A percentile compares a stretch with the other conserved stretches of the same genome.
These are phyloP conservation scores for Pseudevernia furfuracea DNA, from an alignment of 495 filamentous ascomycete species.

Conservation along the genomic window DNA sequence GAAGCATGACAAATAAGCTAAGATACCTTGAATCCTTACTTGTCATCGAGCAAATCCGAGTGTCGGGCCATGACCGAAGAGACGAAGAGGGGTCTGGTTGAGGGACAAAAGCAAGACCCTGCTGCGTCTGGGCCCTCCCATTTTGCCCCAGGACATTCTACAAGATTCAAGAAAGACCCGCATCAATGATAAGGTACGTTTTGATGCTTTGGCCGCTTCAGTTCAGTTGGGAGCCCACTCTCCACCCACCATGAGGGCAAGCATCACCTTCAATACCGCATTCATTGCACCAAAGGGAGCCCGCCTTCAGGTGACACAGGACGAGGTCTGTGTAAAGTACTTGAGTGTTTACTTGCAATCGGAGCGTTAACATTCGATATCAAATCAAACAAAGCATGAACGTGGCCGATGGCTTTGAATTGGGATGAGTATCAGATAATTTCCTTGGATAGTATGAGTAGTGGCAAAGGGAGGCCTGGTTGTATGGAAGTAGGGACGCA, in stretches of 20 bases:
- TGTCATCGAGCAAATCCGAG: neutral
- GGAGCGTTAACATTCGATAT: neutral
- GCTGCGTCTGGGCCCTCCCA: constrained; percentile 1
- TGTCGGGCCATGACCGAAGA: neutral
- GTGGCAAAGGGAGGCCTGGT: neutral
- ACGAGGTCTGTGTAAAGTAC: neutral
- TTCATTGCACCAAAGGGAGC: neutral
- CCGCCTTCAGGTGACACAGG: neutral
- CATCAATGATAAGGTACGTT: neutral
- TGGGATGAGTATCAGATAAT: neutral
- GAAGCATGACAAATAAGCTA: constrained; percentile 5
- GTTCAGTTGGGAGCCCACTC: neutral
- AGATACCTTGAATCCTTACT: neutral
- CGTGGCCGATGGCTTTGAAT: neutral
- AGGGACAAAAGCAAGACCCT: neutral
- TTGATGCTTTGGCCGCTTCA: neutral
- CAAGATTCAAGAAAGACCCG: neutral
- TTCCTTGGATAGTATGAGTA: neutral
- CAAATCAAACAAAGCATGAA: no score
- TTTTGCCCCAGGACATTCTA: neutral
- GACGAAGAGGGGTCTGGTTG: neutral
- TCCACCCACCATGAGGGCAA: neutral
- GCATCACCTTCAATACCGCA: neutral
- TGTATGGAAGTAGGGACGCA: neutral
- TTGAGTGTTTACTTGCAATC: neutral